phyloP scores from a whole-genome alignment of 2,329 filamentous ascomycete species.

The Clonostachys chloroleuca region DNA sequence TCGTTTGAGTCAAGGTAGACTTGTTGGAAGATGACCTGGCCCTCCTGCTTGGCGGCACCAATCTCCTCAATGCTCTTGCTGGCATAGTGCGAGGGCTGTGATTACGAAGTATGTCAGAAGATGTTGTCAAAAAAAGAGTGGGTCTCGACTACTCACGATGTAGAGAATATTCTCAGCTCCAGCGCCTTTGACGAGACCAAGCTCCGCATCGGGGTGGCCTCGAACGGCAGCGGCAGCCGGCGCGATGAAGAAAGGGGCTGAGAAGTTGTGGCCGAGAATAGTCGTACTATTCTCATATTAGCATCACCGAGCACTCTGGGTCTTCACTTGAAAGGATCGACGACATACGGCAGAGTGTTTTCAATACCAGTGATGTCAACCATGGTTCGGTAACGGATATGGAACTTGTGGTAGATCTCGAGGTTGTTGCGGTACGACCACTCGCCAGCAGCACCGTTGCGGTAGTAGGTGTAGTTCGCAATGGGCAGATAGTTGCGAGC shows the following conservation, averaged over 20 bases:
- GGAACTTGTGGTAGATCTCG: slow-evolving; percentile 44
- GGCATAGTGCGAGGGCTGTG: slow-evolving; percentile 25
- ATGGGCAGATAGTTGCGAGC: slow-evolving; percentile 41
- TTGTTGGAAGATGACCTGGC: slow-evolving; percentile 32
- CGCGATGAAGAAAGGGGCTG: slow-evolving; percentile 49
- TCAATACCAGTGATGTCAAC: slow-evolving; percentile 42
- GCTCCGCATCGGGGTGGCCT: slow-evolving; percentile 39
- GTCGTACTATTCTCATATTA: slow-evolving; percentile 22
- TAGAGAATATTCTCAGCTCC: slow-evolving; percentile 44
- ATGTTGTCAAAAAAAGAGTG: neutral
- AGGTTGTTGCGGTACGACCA: slow-evolving; percentile 54
- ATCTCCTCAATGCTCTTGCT: slow-evolving; percentile 28
- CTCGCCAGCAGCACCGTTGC: slow-evolving; percentile 50
- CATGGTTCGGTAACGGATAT: slow-evolving; percentile 41
- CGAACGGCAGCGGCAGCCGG: slow-evolving; percentile 40
- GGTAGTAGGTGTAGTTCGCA: slow-evolving; percentile 50
- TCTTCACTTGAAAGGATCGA: no score
- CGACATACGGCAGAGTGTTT: slow-evolving; percentile 18
- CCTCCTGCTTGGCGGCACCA: slow-evolving; percentile 22
- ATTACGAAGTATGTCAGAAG: neutral
- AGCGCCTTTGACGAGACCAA: slow-evolving; percentile 43
- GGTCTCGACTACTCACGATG: slow-evolving; percentile 21
- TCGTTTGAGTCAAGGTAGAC: slow-evolving; percentile 24
- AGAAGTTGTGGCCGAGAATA: slow-evolving; percentile 49
- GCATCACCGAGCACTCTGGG: no score